A percentile compares a stretch with the other conserved stretches of the same genome.
phyloP scores from a whole-genome alignment of 495 filamentous ascomycete species.

The Annulohypoxylon moriforme region DNA sequence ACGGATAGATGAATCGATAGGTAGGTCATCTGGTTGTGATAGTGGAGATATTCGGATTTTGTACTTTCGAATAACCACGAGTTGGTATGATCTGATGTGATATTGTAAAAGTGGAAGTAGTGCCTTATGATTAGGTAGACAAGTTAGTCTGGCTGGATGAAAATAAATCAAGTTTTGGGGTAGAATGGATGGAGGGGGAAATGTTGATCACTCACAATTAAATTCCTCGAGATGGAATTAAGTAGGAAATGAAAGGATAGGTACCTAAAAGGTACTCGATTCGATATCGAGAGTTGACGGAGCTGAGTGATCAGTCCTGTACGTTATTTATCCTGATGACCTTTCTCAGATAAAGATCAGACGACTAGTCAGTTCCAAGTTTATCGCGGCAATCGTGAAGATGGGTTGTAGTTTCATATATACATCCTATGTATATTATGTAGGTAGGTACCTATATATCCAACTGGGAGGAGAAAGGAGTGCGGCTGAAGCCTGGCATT shows the following conservation, averaged over 20 bases:
- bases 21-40: neutral
- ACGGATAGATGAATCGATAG: neutral
- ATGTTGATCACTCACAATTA: neutral
- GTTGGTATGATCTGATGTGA: neutral
- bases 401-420: neutral
- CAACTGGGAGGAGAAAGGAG: neutral
- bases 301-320: neutral
- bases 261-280: too few species aligned
- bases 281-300: neutral
- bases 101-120: neutral
- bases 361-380: neutral
- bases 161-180: neutral
- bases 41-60: neutral
- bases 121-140: neutral
- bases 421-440: neutral
- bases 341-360: neutral
- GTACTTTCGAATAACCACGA: neutral
- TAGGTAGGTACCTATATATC: too few species aligned
- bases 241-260: neutral
- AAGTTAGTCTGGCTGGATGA: neutral
- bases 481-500: slow-evolving; percentile 2
- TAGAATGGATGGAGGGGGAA: neutral
- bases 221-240: neutral
- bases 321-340: neutral
- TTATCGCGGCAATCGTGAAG: too few species aligned